Base-by-base conservation (phyloP, 2,329 filamentous ascomycete genomes). In the Orbilia blumenaviensis region DNA sequence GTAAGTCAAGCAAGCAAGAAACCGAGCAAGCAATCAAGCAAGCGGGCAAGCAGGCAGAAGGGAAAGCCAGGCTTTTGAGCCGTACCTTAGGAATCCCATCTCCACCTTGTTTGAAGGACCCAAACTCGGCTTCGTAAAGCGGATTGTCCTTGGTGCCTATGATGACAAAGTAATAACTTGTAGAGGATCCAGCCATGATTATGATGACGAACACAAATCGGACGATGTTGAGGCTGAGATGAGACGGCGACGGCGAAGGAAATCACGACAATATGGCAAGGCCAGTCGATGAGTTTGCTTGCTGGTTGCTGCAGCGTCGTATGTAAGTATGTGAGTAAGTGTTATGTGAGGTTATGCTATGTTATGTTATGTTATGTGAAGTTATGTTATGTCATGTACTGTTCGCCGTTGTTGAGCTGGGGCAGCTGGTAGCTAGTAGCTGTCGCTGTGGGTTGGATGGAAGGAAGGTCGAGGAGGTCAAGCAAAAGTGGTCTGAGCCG, bases 101-200 rank as follows among this genome's bases (percentile, higher is more conserved):
- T 82, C 94, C 94, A 84, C 94, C 94, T 80, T 93, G 91, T 84
- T 97, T 97, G 42, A 93, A 96, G 41, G 94, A 97, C 81, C 95
- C 95, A 83, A 99, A 99, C 82, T 97, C 94, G 84, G 96, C 89
- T 85, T 96, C 94, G 85, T 98, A 99, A 79, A 99, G 88, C 34
- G 95, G 94, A 82, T 94, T 96, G 86, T 99, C 95, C 81, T 93
- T 92, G 21, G 93, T 96, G 82, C 94, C 95, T 83, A 99, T 89
- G 80, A 99, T 97, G 82, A 92, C 92, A 85, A 99, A 98, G 86
- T 97, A 97, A 87, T 98, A 99, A 76, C 73, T 77, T 12, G 73
- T 67, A 14, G 73, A 72, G 67, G 73, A 62, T 23, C 68, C 68
- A 7, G 72, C 64, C 72, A 76, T 76, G 64, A 44, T 38, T 48